Evolutionary conservation across 2,329 filamentous ascomycete species (phyloP), one percentile per base, ranked within the genome.

Genomic region (Xylaria sp.): DNA sequence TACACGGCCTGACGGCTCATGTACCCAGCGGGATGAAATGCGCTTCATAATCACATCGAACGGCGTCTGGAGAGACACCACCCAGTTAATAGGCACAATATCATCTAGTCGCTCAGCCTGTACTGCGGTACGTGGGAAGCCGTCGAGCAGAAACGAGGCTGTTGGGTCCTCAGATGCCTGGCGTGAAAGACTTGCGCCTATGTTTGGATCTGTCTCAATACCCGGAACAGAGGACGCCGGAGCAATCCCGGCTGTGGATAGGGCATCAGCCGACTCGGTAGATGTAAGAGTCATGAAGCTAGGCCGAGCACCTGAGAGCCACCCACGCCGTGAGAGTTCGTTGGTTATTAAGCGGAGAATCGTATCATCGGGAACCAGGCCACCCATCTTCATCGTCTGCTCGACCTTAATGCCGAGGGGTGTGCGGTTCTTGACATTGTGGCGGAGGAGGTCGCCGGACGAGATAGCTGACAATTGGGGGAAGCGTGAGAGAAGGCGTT

Each of bases 71-170:
- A 98, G 85, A 64, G 92, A 93, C 67, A 98, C 91, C 57, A 94
- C 96, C 69, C 98, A 88, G 81, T 99, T 99, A 79, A 99, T 94
- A n/a, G 95, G 94, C 36, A 98, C 88, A 39, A 98, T 85, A 54
- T 84, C 82, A 78, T 97, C 94, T 56, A 98, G 87, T 65, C 90
- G 90, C 50, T 82, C 80, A 32, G 94, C 96, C 81, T 99, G 96
- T 2, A 84, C 78, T 0, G 92, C 92, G 6, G 93, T 99, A 72
- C 96, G 92, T 1, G 96, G 96, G 81, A 98, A 99, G 17, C 96
- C 96, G 79, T 99, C 96, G 61, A 99, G 91, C 71, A 99, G 92
- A 80, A 98, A 98, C 0, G 94, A 97, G 8, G 94, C 93, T 0
- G 89, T 84, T 0, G 94, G 92, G 70, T 91, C 86, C 50, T 96